These are phyloP conservation scores for Arthrobotrys musiformis DNA, from an alignment of 2,329 filamentous ascomycete genomes.

Conservation along the genomic window DNA sequence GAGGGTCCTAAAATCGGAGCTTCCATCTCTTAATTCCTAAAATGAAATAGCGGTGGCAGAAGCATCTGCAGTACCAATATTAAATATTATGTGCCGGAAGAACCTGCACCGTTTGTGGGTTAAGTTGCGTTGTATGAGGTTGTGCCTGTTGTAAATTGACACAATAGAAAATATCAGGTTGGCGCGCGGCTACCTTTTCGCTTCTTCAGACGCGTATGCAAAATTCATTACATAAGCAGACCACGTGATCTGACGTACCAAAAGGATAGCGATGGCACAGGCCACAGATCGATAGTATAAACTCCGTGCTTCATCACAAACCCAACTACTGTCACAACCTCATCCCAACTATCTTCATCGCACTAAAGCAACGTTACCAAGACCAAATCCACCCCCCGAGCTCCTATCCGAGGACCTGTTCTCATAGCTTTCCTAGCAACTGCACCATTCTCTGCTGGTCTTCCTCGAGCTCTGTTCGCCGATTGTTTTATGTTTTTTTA, in stretches of 20 bases:
- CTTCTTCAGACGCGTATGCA: neutral
- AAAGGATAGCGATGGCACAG: conserved; percentile 67
- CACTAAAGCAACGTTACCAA: neutral
- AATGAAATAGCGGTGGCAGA: too few relatives aligned
- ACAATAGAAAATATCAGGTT: neutral
- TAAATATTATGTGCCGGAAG: too few relatives aligned
- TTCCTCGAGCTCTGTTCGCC: too few relatives aligned
- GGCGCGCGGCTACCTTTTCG: neutral
- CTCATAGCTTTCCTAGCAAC: neutral
- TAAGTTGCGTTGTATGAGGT: conserved; percentile 7
- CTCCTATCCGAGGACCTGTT: neutral
- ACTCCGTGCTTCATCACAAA: too few relatives aligned
- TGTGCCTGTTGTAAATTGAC: conserved; percentile 4
- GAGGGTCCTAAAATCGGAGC: too few relatives aligned
- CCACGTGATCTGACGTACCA: conserved; percentile 62
- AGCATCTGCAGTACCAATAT: too few relatives aligned
- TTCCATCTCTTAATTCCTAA: neutral
- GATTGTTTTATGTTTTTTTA: neutral
- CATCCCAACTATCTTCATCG: neutral
- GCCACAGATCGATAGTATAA: neutral
- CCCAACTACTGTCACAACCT: neutral
- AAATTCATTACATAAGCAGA: neutral
- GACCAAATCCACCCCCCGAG: neutral
- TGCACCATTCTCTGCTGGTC: neutral
- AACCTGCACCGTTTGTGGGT: too few relatives aligned